Evolutionary conservation across 2,329 filamentous ascomycete species (phyloP).

Genomic region (Dothistroma pini): DNA sequence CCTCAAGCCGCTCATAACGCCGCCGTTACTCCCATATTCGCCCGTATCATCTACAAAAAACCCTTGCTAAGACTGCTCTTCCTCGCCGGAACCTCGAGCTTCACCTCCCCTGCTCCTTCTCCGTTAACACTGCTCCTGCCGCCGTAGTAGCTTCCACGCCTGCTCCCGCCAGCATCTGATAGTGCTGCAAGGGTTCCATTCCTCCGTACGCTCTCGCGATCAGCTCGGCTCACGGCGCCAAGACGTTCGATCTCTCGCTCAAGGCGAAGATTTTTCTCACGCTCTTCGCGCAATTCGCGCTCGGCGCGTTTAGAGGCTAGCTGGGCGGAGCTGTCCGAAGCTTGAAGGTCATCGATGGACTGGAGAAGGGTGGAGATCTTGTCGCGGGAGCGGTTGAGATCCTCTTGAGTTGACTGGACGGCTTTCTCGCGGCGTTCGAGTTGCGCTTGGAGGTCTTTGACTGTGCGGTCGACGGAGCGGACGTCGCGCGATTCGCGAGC

Average conservation of each 20-base stretch:
- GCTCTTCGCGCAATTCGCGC: conserved; percentile 83
- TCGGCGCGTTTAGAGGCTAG: conserved; percentile 80
- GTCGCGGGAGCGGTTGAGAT: conserved; percentile 79
- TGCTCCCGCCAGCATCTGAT: conserved; percentile 43
- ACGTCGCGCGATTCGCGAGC: conserved; percentile 79
- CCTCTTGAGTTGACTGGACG: conserved; percentile 72
- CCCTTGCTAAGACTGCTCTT: conserved; percentile 47
- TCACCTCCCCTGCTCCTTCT: conserved; percentile 29
- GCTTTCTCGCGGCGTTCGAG: conserved; percentile 92
- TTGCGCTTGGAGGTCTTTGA: conserved; percentile 88
- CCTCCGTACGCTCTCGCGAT: conserved; percentile 47
- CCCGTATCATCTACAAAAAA: conserved; percentile 45
- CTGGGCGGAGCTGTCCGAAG: conserved; percentile 76
- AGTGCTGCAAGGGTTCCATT: conserved; percentile 34
- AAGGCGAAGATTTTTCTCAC: conserved; percentile 73
- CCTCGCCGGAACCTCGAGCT: conserved; percentile 37
- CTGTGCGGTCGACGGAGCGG: conserved; percentile 87
- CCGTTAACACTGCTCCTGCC: conserved; percentile 26
- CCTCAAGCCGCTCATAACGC: conserved; percentile 13
- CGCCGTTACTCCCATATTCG: conserved; percentile 20
- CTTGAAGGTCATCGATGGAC: conserved; percentile 91
- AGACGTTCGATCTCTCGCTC: conserved; percentile 73
- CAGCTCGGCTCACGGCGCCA: conserved; percentile 66
- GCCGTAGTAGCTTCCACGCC: conserved; percentile 44
- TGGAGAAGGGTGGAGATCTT: conserved; percentile 84